Base-by-base conservation (phyloP, 805 yeast species). In the Kazachstania africana region DNA sequence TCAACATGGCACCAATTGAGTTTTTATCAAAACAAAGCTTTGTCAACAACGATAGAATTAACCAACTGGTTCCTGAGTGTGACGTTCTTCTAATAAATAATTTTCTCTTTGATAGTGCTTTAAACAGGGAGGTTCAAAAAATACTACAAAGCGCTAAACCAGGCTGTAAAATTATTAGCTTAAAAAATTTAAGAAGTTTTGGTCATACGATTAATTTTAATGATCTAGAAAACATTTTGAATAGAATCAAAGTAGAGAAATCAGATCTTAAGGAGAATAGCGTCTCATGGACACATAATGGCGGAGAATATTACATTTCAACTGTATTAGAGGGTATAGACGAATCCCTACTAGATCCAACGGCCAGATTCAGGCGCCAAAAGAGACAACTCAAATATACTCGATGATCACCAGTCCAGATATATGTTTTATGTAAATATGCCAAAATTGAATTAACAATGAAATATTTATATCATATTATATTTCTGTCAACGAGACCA, bases 221-320 rank as follows among this genome's bases (percentile, higher is more conserved):
- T 20, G 67, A 69, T 36, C 51, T 64, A 10, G 71, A 63, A 12
- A 65, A 73, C 22, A 68, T 82, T 10, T 59, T 83, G 39, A 83
- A 77, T 47, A 64, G 75, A 44, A 61, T 84, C 34, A 60, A 60
- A 26, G 84, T 82, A 4, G 72, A 72, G 34, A 72, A 70, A 42
- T 72, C 62, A 39, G 68, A 69, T 47, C 77, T 84, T 41, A 75
- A 70, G 12, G 68, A 70, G 33, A 72, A 75, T 34, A 72, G 85
- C 26, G 95, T 87, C 6, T 79, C 93, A 28, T 85, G 96, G 96
- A 84, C 95, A 0, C 64, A 62, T 38, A 75, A 77, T 5, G 83
- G 80, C 29, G 82, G 81, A 1, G 74, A 72, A 8, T 85, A 81
- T 54, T 87, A 70, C 52, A 71, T 87, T 6, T 72, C 91, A 12